A percentile compares a stretch with the other conserved stretches of the same genome.
Conservation (phyloP, 169 alveolate species). For the Plasmodium cynomolgi region DNA sequence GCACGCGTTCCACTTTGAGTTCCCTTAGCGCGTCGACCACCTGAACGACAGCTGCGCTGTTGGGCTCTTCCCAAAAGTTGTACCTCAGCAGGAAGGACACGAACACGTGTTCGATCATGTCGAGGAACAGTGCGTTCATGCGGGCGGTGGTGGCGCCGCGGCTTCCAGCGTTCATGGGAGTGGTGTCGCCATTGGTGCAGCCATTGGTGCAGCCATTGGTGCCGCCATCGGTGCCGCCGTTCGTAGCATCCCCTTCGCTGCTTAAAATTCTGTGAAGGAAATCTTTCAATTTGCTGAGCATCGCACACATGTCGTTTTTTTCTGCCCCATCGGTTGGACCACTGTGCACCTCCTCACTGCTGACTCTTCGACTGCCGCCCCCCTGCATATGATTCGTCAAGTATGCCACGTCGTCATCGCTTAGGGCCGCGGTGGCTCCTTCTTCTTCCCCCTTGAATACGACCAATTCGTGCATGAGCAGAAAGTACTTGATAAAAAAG, state of each 20-base stretch:
- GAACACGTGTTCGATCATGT: slow-evolving; percentile 38
- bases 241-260: neutral
- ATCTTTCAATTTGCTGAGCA: neutral
- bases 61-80: neutral
- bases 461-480: neutral
- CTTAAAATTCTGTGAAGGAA: neutral
- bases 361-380: neutral
- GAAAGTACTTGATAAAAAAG: slow-evolving; percentile 56
- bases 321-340: neutral
- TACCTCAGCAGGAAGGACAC: slow-evolving; percentile 15
- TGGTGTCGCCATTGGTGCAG: neutral
- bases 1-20: neutral
- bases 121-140: slow-evolving; percentile 26
- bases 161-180: neutral
- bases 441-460: slow-evolving; percentile 1
- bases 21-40: neutral
- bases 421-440: neutral
- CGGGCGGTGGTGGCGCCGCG: neutral
- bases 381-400: neutral
- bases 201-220: neutral
- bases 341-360: neutral
- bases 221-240: neutral
- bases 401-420: neutral
- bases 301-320: neutral
- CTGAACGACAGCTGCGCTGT: neutral